Conservation (phyloP, 2,329 filamentous ascomycete genomes). For the Pseudocercospora fijiensis region DNA sequence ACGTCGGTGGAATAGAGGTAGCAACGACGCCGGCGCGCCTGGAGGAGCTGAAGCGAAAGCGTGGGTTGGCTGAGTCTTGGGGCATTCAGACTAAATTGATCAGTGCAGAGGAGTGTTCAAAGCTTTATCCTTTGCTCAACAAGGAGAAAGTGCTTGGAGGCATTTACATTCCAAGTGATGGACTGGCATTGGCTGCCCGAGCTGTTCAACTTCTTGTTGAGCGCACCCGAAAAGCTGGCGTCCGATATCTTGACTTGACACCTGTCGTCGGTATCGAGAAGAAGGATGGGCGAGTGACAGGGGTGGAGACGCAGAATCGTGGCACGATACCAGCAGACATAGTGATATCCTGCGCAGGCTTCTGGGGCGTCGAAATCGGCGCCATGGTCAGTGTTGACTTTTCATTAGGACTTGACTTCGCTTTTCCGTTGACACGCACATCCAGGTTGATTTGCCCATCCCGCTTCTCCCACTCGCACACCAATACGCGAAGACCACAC, state of each 20-base stretch:
- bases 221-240: slow-evolving; percentile 58
- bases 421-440: not conserved
- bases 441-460: slow-evolving; percentile 50
- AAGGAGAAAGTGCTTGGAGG: slow-evolving; percentile 53
- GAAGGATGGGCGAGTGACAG: slow-evolving; percentile 53
- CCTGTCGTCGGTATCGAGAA: slow-evolving; percentile 59
- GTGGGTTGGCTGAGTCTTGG: slow-evolving; percentile 61
- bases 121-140: slow-evolving; percentile 57
- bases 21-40: slow-evolving; percentile 60
- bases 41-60: slow-evolving; percentile 62
- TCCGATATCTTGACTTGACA: slow-evolving; percentile 57
- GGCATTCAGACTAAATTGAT: slow-evolving; percentile 58
- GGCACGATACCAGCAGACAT: slow-evolving; percentile 58
- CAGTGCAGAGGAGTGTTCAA: slow-evolving; percentile 52
- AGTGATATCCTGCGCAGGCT: slow-evolving; percentile 62
- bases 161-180: slow-evolving; percentile 61
- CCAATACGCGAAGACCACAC: slow-evolving; percentile 63
- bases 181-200: slow-evolving; percentile 60
- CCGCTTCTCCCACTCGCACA: slow-evolving; percentile 62
- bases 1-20: slow-evolving; percentile 62
- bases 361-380: slow-evolving; percentile 66
- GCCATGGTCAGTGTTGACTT: slow-evolving; percentile 48
- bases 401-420: not conserved
- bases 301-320: slow-evolving; percentile 51
- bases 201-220: slow-evolving; percentile 62